Evolutionary conservation across 2,329 filamentous ascomycete genomes (phyloP).

Genomic region (Colletotrichum orbiculare): DNA sequence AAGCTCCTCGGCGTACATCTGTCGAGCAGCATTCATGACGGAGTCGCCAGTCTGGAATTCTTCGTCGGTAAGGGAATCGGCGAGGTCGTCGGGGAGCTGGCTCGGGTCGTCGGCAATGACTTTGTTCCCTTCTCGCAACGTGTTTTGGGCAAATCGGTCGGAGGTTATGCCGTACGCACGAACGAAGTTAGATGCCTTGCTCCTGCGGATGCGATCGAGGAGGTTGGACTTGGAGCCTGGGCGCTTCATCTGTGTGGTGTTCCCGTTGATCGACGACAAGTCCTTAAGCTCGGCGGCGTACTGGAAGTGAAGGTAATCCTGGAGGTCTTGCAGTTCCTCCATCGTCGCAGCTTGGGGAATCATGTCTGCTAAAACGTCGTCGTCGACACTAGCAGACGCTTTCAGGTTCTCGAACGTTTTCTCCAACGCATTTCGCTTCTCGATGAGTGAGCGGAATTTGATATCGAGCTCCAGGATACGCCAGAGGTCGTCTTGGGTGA

Average conservation of each 20-base stretch:
- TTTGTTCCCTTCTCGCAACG: conserved; percentile 80
- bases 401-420: conserved; percentile 81
- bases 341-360: conserved; percentile 83
- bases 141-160: conserved; percentile 89
- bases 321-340: conserved; percentile 95
- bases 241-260: conserved; percentile 76
- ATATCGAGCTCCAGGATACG: conserved; percentile 93
- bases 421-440: conserved; percentile 89
- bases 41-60: conserved; percentile 81
- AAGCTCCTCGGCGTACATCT: conserved; percentile 92
- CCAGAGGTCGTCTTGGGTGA: conserved; percentile 95
- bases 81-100: conserved; percentile 85
- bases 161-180: conserved; percentile 90
- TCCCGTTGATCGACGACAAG: conserved; percentile 71
- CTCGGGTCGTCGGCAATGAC: conserved; percentile 86
- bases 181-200: conserved; percentile 84
- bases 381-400: conserved; percentile 69
- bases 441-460: conserved; percentile 91
- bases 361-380: conserved; percentile 84
- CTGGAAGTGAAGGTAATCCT: conserved; percentile 96
- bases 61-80: conserved; percentile 79
- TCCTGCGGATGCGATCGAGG: conserved; percentile 85
- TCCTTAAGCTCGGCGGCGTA: conserved; percentile 89
- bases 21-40: conserved; percentile 82
- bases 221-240: conserved; percentile 84